Evolutionary conservation across 768 basidiomycete species (phyloP).

Genomic region (Panaeolus cyanescens): DNA sequence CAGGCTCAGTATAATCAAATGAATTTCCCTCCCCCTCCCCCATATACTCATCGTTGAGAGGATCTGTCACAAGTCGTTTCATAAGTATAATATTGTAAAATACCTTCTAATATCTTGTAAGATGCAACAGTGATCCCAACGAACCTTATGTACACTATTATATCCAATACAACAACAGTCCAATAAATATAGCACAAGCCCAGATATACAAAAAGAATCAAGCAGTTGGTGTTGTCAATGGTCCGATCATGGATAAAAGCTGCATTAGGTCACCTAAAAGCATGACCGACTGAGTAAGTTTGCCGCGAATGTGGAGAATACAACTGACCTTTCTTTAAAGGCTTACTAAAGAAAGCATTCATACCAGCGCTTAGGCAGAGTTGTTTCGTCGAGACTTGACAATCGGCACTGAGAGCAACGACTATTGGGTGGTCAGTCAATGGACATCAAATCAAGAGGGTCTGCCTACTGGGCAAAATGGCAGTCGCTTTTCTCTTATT

Average conservation of each 20-base stretch:
- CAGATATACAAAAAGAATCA: constrained; percentile 10
- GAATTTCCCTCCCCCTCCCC: constrained; percentile 28
- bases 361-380: constrained; percentile 79
- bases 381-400: constrained; percentile 75
- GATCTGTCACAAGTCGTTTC: neutral
- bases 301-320: neutral
- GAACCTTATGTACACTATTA: neutral
- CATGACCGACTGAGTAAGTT: neutral
- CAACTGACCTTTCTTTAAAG: constrained; percentile 56
- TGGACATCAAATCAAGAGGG: constrained; percentile 2
- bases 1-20: constrained; percentile 29
- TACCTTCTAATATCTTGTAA: neutral
- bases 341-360: constrained; percentile 78
- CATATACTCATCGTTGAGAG: constrained; percentile 22
- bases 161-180: neutral
- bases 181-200: constrained; percentile 3
- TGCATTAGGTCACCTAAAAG: constrained; percentile 52
- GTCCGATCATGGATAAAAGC: constrained; percentile 56
- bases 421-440: constrained; percentile 37
- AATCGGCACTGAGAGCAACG: constrained; percentile 74
- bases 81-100: constrained; percentile 3
- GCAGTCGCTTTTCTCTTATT: constrained; percentile 51
- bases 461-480: constrained; percentile 54
- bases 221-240: constrained; percentile 11
- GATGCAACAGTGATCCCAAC: neutral